Evolutionary conservation across 352 stramenopile species (phyloP).

Genomic region (Peronospora farinosa): DNA sequence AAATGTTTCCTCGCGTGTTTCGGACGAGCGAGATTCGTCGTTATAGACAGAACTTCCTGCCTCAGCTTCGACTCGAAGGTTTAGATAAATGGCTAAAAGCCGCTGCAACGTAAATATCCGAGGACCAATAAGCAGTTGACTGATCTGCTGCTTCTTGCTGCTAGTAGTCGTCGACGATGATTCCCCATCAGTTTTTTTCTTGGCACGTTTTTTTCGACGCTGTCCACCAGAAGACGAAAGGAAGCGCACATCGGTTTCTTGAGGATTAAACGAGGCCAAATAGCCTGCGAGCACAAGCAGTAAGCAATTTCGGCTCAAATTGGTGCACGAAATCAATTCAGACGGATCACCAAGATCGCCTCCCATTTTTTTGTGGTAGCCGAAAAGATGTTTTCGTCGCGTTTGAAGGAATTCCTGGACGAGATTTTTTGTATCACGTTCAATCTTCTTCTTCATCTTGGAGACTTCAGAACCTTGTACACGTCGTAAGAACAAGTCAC

Average conservation of each 20-base stretch:
- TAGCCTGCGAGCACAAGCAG: slow-evolving; percentile 68
- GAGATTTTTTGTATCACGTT: slow-evolving; percentile 30
- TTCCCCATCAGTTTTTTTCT: slow-evolving; percentile 19
- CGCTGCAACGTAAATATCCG: slow-evolving; percentile 70
- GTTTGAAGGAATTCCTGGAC: slow-evolving; percentile 43
- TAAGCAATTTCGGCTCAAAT: slow-evolving; percentile 60
- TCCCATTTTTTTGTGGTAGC: slow-evolving; percentile 43
- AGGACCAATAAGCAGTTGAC: slow-evolving; percentile 57
- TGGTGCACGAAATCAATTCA: slow-evolving; percentile 49
- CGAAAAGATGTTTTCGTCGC: slow-evolving; percentile 54
- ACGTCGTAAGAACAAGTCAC: slow-evolving; percentile 12
- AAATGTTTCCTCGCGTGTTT: slow-evolving; percentile 73
- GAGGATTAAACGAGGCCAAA: slow-evolving; percentile 74
- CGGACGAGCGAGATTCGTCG: slow-evolving; percentile 19
- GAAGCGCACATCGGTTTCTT: slow-evolving; percentile 67
- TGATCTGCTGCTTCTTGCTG: slow-evolving; percentile 45
- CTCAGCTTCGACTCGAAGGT: slow-evolving; percentile 46
- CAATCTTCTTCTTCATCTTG: slow-evolving; percentile 29
- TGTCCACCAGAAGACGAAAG: slow-evolving; percentile 51
- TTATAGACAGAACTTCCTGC: slow-evolving; percentile 14
- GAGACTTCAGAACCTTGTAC: slow-evolving; percentile 10
- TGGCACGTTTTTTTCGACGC: slow-evolving; percentile 48
- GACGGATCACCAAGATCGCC: slow-evolving; percentile 18
- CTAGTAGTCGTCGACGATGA: slow-evolving; percentile 8
- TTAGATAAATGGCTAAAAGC: slow-evolving; percentile 73